These are phyloP conservation scores for Claviceps sp. DNA, from an alignment of 2,329 filamentous ascomycete species.

Conservation along the genomic window DNA sequence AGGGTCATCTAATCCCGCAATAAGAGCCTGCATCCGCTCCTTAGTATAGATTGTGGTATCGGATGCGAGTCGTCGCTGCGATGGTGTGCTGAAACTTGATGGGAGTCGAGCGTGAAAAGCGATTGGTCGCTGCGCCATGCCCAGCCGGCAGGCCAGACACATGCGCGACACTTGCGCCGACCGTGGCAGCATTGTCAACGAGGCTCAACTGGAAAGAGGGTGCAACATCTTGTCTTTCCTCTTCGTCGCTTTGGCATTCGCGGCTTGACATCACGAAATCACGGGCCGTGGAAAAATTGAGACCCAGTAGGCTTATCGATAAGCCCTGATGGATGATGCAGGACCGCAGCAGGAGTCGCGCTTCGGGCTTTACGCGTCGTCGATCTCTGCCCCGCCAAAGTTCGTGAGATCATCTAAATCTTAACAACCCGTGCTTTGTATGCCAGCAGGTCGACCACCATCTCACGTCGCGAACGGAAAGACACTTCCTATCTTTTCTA, in stretches of 20 bases:
- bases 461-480: background rate
- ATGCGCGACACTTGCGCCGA: slow-evolving; percentile 19
- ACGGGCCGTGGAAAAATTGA: background rate
- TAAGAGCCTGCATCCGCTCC: slow-evolving; percentile 15
- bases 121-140: slow-evolving; percentile 14
- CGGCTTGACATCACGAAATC: background rate
- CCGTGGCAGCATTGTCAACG: slow-evolving; percentile 22
- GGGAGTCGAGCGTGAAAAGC: slow-evolving; percentile 3
- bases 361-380: background rate
- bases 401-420: background rate
- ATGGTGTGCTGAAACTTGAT: slow-evolving; percentile 3
- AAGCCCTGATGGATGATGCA: background rate
- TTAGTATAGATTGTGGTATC: slow-evolving; percentile 11
- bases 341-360: background rate
- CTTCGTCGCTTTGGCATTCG: background rate
- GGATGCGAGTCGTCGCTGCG: slow-evolving; percentile 13
- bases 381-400: background rate
- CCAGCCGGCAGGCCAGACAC: slow-evolving; percentile 21
- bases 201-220: background rate
- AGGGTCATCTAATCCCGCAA: slow-evolving; percentile 6
- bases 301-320: slow-evolving; percentile 4
- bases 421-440: background rate
- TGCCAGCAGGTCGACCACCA: background rate
- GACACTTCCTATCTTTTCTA: background rate
- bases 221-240: background rate